Conservation (phyloP, 768 basidiomycete species). For the Naganishia randhawae region DNA sequence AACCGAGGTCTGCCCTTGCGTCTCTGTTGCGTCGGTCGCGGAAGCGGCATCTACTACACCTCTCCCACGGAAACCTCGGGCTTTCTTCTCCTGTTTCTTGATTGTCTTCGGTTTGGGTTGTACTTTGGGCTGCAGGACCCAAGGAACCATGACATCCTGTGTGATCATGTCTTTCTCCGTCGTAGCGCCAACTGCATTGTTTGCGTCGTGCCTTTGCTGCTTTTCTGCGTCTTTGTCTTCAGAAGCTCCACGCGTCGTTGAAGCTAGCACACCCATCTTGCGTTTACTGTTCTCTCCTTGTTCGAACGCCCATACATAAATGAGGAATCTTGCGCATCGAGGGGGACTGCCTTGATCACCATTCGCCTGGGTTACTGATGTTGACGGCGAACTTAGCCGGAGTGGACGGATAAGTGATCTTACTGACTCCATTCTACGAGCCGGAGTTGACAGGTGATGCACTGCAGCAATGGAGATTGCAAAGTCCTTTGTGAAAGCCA, state of each 20-base stretch:
- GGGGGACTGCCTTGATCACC: background rate
- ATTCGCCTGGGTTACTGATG: no score
- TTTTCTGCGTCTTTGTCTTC: slow-evolving; percentile 27
- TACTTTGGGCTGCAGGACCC: slow-evolving; percentile 40
- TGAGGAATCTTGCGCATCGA: slow-evolving; percentile 62
- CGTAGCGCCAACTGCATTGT: slow-evolving; percentile 9
- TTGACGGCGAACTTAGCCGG: slow-evolving; percentile 27
- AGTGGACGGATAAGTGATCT: slow-evolving; percentile 38
- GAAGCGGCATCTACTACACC: background rate
- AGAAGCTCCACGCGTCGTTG: background rate
- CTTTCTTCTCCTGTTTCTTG: slow-evolving; percentile 9
- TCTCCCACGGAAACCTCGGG: background rate
- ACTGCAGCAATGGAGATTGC: slow-evolving; percentile 96
- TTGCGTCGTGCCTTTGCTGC: background rate
- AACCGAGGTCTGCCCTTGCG: slow-evolving; percentile 15
- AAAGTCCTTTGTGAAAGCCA: slow-evolving; percentile 66
- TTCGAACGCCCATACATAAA: slow-evolving; percentile 96
- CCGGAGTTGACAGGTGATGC: slow-evolving; percentile 82
- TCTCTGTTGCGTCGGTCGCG: background rate
- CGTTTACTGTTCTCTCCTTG: slow-evolving; percentile 83
- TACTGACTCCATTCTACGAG: slow-evolving; percentile 68
- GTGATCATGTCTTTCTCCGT: background rate
- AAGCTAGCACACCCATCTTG: slow-evolving; percentile 55
- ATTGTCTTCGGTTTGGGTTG: slow-evolving; percentile 8
- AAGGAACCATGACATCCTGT: slow-evolving; percentile 49